Evolutionary conservation across 192 early-diverging fungal genomes (phyloP), one percentile per base, ranked within the genome.

Genomic region (Coemansia javaensis): DNA sequence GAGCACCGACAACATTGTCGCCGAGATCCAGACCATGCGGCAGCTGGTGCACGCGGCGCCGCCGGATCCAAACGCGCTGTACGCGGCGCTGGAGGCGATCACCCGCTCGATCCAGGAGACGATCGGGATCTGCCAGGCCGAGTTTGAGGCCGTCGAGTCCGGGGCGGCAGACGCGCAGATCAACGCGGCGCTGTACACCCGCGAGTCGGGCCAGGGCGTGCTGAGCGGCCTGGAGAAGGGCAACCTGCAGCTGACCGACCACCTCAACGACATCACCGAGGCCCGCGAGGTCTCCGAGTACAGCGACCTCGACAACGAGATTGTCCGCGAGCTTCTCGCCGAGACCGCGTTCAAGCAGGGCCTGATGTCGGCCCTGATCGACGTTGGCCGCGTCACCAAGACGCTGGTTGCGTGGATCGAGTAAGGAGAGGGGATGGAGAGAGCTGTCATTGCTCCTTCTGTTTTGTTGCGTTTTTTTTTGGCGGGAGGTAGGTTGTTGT

Each of bases 311-410:
- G 67, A 77, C 39, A 72, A 71, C 48, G 61, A 64, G 23, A 63
- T 77, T 43, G 75, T 77, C n/a, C 31, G 67, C 6, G 66, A 80
- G 33, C 66, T 79, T 14, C 56, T 76, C 15, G 63, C 72, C 37
- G 81, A 81, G 27, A 87, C 82, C 52, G 76, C 78, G 1, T 74
- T 83, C 51, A 97, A 94, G 66, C 87, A 91, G 62, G 68, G 85
- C 43, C 68, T 97, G 41, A 90, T 89, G 4, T 84, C 82, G 35
- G 87, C 85, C 1, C 72, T 83, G 32, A 91, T 91, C 73, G 91
- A 97, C 50, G 89, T 97, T 59, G 92, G 90, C 17, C 90, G 89
- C 71, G 85, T 75, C 56, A 90, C 89, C 32, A 91, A 91, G 59
- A 87, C 88, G 22, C 69, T 96, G 16, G 80, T 92, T 37, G 77